Base-by-base conservation (phyloP, 1,284 basidiomycete species). In the Melampsora abietis-canadensis region DNA sequence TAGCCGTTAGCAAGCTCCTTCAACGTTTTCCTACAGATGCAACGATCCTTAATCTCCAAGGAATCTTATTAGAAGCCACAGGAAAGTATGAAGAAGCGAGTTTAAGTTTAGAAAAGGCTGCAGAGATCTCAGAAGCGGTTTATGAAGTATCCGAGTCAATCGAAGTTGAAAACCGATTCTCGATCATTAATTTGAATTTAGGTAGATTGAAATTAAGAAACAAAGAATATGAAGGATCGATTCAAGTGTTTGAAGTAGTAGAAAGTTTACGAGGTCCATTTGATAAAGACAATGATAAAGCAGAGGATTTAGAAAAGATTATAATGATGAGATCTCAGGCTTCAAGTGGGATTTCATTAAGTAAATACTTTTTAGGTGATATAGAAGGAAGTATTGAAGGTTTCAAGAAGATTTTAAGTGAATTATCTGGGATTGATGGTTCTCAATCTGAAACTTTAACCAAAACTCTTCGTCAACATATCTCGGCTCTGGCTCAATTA, bases 121-220 rank as follows among this genome's bases (percentile, higher is more conserved):
- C 92, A 4, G 77, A 82, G 0, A 84, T 94, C 15, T 84, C 98
- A 27, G 96, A 98, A 82, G 85, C 88, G 2, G 85, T 87, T 37
- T 99, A 97, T 82, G 96, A 98, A 81, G 87, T 89, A 67, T 87
- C 87, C 1, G 96, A 99, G 81, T 89, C 91, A 66, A 80, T 87
- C 0, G 83, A 85, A 21, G 87, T 92, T 19, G 95, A 97, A 81
- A 83, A 85, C 31, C 88, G 87, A 76, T 99, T 91, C 81, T 88
- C 88, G 7, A 87, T 94, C 40, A 92, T 94, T 0, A 90, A 93
- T 76, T 84, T 87, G 46, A 97, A 92, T 77, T 83, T 94, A 7
- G 96, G 89, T 0, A 87, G 96, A 19, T 82, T 97, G 30, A 85
- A 87, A 14, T 84, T 97, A 12, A 85, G 88, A 0, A 80, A 84